phyloP scores from a whole-genome alignment of 805 yeast genomes.

The Ogataea pini region DNA sequence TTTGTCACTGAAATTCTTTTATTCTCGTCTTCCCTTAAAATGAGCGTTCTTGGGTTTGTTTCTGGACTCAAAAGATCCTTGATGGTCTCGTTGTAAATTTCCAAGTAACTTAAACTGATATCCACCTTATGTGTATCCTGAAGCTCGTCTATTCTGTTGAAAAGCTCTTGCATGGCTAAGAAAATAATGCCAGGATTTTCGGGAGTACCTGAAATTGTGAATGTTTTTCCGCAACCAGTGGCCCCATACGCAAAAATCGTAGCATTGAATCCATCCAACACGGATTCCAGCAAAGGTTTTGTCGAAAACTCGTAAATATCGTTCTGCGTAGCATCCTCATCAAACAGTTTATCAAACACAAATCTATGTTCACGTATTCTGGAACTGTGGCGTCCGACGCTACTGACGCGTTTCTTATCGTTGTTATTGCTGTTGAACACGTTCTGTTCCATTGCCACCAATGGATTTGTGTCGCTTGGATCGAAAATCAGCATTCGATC shows the following conservation, averaged over 20 bases:
- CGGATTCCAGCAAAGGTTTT: constrained; percentile 67
- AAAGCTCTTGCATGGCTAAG: constrained; percentile 75
- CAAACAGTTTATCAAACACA: constrained; percentile 80
- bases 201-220: constrained; percentile 78
- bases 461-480: constrained; percentile 73
- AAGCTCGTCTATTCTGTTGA: constrained; percentile 55
- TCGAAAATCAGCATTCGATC: constrained; percentile 85
- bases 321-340: constrained; percentile 60
- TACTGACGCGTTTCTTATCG: constrained; percentile 18
- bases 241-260: constrained; percentile 97
- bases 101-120: constrained; percentile 71
- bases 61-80: constrained; percentile 71
- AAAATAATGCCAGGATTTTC: constrained; percentile 78
- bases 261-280: constrained; percentile 83
- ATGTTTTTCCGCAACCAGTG: constrained; percentile 97
- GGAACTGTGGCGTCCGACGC: constrained; percentile 35
- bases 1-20: constrained; percentile 71
- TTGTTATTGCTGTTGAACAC: constrained; percentile 15
- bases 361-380: constrained; percentile 73
- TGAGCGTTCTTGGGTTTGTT: constrained; percentile 39
- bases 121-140: constrained; percentile 58
- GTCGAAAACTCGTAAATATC: constrained; percentile 71
- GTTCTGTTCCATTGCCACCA: constrained; percentile 47
- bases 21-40: constrained; percentile 71
- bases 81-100: constrained; percentile 89